Base-by-base conservation (phyloP, 345 rosid genomes). In the Eucalyptus tenuipes region DNA sequence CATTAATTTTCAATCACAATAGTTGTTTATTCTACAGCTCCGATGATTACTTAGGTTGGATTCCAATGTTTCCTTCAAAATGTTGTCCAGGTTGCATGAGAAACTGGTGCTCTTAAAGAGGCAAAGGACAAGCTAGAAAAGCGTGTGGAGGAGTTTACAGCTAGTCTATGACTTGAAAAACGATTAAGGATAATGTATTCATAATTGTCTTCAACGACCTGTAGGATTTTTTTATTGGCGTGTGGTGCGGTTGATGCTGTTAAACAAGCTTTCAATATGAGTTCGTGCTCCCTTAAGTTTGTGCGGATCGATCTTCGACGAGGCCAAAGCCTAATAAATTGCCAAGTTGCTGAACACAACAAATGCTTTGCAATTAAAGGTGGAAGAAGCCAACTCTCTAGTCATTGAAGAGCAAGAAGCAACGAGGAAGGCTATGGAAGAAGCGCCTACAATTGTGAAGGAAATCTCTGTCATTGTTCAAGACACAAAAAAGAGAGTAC, bases 141-240 rank as follows among this genome's bases (percentile, higher is more conserved):
- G 49, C 98, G 97, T 75, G 98, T 97, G 87, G 99, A 96, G 93
- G 99, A 97, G 92, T 95, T 97, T 89, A 95, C 97, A 86, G 97
- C 97, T 1, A 48, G 99, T 88, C 92, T 96, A 88, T 98, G 96
- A 87, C 89, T 96, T 37, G 99, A 97, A 93, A 97, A 96, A 93
- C 94, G 98, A 92, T 90, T 97, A 92, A 94, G 99, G 96, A 98
- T 97, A 94, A 86, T 55, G 17, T 88, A 61, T 61, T 87, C 49
- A 45, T 40, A 13, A 57, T 82, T 27, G 75, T 50, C 42, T 59
- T 64, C 52, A 29, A n/a, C 24, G 24, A 20, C 33, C 42, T 25
- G 55, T 52, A 7, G 24, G 55, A 6, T 16, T 52, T 52, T 50
- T 64, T 10, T 13, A 22, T 31, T 42, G 37, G 5, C 45, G 18